Evolutionary conservation across 352 stramenopile species (phyloP).

Genomic region (Hyaloperonospora brassicae): DNA sequence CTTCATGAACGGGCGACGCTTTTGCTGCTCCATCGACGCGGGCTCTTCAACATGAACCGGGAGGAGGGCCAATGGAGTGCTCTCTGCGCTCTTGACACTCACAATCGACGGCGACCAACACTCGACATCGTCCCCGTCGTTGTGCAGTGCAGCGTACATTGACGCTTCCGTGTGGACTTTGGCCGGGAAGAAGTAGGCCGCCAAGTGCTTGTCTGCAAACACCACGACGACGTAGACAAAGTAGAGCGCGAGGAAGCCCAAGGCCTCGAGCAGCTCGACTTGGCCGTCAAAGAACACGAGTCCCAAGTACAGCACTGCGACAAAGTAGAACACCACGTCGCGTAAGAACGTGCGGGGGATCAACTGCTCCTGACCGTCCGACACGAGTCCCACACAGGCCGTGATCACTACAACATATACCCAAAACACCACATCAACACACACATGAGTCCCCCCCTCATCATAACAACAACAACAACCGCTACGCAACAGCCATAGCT

Average conservation of each 20-base stretch:
- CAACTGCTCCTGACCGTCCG: conserved; percentile 60
- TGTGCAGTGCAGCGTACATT: conserved; percentile 21
- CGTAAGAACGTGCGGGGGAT: conserved; percentile 69
- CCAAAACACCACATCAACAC: not conserved
- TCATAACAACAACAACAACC: not conserved
- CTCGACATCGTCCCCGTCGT: conserved; percentile 30
- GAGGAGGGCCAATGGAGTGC: conserved; percentile 7
- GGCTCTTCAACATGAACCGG: not conserved
- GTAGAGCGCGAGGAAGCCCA: conserved; percentile 74
- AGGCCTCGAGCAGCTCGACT: conserved; percentile 48
- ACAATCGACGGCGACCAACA: conserved; percentile 23
- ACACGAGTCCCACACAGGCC: conserved; percentile 62
- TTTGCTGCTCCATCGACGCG: conserved; percentile 10
- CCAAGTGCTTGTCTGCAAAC: conserved; percentile 50
- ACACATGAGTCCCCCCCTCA: not conserved
- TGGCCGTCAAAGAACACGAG: conserved; percentile 67
- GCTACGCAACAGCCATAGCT: too few relatives aligned
- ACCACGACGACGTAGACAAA: conserved; percentile 47
- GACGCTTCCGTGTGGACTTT: conserved; percentile 8
- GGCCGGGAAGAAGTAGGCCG: conserved; percentile 21
- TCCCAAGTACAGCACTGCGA: conserved; percentile 57
- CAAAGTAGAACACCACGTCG: conserved; percentile 68
- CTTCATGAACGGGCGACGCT: conserved; percentile 24
- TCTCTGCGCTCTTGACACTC: conserved; percentile 20
- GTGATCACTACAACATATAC: conserved; percentile 33